Conservation (phyloP, 805 yeast species). For the Citeromyces matritensis region DNA sequence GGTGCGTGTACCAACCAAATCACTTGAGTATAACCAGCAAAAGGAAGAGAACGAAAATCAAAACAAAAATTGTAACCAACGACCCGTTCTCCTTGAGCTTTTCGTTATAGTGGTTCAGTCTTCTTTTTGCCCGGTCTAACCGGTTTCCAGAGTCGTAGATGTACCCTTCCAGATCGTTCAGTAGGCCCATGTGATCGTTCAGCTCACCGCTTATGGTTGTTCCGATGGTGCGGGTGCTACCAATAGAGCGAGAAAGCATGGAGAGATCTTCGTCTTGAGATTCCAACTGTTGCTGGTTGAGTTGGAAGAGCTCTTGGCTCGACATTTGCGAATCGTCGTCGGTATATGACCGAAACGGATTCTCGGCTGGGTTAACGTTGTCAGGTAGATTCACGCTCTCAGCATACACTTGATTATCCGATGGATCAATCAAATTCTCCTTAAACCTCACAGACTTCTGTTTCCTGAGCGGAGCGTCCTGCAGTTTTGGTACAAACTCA, state of each 20-base stretch:
- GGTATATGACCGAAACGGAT: not conserved
- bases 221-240: slow-evolving; percentile 27
- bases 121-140: slow-evolving; percentile 22
- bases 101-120: slow-evolving; percentile 21
- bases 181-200: slow-evolving; percentile 27
- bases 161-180: slow-evolving; percentile 33
- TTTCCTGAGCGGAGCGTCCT: slow-evolving; percentile 1
- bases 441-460: slow-evolving; percentile 10
- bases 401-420: slow-evolving; percentile 1
- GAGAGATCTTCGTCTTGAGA: slow-evolving; percentile 29
- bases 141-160: slow-evolving; percentile 24
- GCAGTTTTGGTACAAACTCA: slow-evolving; percentile 1
- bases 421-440: slow-evolving; percentile 7
- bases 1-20: not conserved
- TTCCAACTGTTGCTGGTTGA: slow-evolving; percentile 28
- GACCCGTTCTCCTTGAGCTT: slow-evolving; percentile 31
- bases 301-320: slow-evolving; percentile 15
- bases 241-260: slow-evolving; percentile 23
- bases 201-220: slow-evolving; percentile 30
- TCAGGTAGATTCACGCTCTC: not conserved
- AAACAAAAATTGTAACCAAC: slow-evolving; percentile 28
- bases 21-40: slow-evolving; percentile 23
- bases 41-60: slow-evolving; percentile 25
- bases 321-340: slow-evolving; percentile 6
- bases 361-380: slow-evolving; percentile 1